A percentile compares a stretch with the other conserved stretches of the same genome.
These are phyloP conservation scores for Leccinum aurantiacum DNA, from an alignment of 768 basidiomycete species.

Conservation along the genomic window DNA sequence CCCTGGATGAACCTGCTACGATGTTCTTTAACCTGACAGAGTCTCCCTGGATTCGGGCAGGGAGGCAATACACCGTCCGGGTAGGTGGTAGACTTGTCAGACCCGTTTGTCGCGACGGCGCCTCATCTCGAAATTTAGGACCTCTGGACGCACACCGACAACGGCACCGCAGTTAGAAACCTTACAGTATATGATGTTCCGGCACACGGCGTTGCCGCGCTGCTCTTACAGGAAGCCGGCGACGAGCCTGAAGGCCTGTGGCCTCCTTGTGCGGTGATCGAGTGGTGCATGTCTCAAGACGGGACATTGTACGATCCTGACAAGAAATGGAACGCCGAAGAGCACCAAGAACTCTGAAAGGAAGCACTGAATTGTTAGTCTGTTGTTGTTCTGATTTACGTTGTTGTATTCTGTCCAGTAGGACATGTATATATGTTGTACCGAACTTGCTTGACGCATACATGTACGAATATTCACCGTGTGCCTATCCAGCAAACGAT, in stretches of 20 bases:
- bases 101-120: neutral
- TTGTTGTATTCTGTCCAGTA: neutral
- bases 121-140: constrained; percentile 42
- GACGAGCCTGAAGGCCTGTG: constrained; percentile 59
- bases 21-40: constrained; percentile 66
- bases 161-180: constrained; percentile 62
- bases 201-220: constrained; percentile 66
- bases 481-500: constrained; percentile 19
- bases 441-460: neutral
- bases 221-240: constrained; percentile 64
- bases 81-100: constrained; percentile 36
- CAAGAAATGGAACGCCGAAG: constrained; percentile 26
- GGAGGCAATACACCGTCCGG: constrained; percentile 62
- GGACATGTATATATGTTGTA: neutral
- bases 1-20: constrained; percentile 49
- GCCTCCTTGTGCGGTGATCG: constrained; percentile 55
- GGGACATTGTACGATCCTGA: constrained; percentile 44
- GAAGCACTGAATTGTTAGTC: too few relatives aligned
- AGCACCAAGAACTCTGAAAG: constrained; percentile 5
- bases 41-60: constrained; percentile 70
- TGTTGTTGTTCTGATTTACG: neutral
- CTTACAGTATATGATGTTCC: constrained; percentile 56
- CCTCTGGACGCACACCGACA: constrained; percentile 71
- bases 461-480: neutral
- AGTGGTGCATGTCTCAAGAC: constrained; percentile 61